Conservation (phyloP, 768 basidiomycete species). For the Boletus rex-veris region DNA sequence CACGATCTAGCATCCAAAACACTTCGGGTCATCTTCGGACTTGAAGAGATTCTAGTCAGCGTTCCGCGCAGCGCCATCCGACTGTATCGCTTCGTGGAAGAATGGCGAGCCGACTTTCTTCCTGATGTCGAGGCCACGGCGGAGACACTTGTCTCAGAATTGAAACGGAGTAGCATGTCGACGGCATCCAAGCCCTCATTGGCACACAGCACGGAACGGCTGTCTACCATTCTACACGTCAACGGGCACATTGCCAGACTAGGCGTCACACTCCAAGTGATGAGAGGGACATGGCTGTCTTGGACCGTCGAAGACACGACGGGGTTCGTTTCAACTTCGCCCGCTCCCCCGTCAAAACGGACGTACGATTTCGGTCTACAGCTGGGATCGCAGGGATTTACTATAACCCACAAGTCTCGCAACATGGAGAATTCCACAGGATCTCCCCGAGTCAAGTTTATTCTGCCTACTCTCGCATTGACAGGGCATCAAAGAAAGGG, state of each 20-base stretch:
- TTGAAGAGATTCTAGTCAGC: conserved; percentile 48
- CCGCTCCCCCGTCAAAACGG: conserved; percentile 29
- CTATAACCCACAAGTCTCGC: conserved; percentile 49
- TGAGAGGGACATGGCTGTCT: conserved; percentile 85
- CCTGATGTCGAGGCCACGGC: conserved; percentile 69
- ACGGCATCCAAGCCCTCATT: conserved; percentile 31
- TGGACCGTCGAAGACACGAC: conserved; percentile 60
- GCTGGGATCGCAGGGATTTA: conserved; percentile 56
- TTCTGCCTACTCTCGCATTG: conserved; percentile 62
- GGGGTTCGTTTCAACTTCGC: conserved; percentile 43
- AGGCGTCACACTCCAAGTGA: conserved; percentile 70
- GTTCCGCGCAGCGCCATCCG: conserved; percentile 81
- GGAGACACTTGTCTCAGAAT: conserved; percentile 61
- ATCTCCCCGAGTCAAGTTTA: conserved; percentile 54
- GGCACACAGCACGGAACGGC: conserved; percentile 9
- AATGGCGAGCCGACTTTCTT: conserved; percentile 79
- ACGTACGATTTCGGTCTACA: conserved; percentile 60
- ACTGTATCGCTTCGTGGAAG: conserved; percentile 73
- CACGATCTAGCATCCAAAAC: conserved; percentile 41
- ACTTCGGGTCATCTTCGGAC: conserved; percentile 42
- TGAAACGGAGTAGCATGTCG: conserved; percentile 43
- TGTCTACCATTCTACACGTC: conserved; percentile 39
- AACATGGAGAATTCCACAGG: conserved; percentile 33
- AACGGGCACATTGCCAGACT: conserved; percentile 50
- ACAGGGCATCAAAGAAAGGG: conserved; percentile 53